These are phyloP conservation scores for Amanita polypyramis DNA, from an alignment of 768 basidiomycete genomes.

Conservation along the genomic window DNA sequence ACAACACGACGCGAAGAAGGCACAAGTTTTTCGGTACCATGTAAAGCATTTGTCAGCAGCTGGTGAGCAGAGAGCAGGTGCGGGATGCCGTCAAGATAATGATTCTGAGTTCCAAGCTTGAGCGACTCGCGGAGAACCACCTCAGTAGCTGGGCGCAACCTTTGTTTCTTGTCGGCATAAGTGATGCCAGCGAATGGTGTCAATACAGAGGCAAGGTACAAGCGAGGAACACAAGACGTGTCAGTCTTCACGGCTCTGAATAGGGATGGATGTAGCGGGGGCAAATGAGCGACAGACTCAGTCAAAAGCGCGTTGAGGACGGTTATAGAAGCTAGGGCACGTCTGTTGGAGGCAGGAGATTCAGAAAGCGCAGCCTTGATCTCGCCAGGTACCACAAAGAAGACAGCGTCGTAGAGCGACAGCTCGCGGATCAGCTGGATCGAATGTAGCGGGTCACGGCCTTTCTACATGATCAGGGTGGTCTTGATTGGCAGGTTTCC, in stretches of 20 bases:
- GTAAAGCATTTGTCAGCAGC: conserved; percentile 26
- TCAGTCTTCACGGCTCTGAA: conserved; percentile 28
- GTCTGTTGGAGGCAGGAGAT: conserved; percentile 23
- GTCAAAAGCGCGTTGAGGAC: conserved; percentile 45
- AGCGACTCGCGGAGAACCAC: conserved; percentile 74
- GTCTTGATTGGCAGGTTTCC: conserved; percentile 4
- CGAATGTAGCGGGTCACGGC: conserved; percentile 61
- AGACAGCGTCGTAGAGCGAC: conserved; percentile 58
- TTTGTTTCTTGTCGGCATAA: conserved; percentile 58
- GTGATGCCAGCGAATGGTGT: conserved; percentile 55
- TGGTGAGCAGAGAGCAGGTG: conserved; percentile 47
- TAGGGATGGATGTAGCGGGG: conserved; percentile 36
- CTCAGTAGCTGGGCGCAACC: conserved; percentile 45
- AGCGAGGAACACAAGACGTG: conserved; percentile 34
- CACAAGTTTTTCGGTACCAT: conserved; percentile 23
- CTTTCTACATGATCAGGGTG: conserved; percentile 26
- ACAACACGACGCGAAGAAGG: conserved; percentile 39
- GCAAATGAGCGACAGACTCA: conserved; percentile 18
- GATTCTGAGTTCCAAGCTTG: conserved; percentile 71
- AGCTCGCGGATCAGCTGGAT: conserved; percentile 69
- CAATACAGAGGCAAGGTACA: conserved; percentile 76
- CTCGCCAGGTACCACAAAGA: conserved; percentile 40
- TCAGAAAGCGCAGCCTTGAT: conserved; percentile 35
- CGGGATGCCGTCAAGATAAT: conserved; percentile 70
- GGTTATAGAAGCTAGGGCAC: conserved; percentile 43